Conservation (phyloP, 106 monocot genomes). For the Allium sativum region DNA sequence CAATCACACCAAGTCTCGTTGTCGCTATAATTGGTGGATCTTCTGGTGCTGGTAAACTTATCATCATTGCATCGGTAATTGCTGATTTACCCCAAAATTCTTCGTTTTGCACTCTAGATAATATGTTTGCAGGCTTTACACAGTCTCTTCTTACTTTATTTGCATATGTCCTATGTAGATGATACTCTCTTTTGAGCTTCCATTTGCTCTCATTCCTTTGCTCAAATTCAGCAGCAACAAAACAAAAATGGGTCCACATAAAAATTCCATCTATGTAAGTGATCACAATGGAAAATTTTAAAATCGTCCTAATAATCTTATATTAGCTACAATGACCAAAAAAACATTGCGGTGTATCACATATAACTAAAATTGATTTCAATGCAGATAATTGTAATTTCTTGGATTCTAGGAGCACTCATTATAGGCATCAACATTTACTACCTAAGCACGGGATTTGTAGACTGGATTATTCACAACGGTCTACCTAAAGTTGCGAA, state of each 20-base stretch:
- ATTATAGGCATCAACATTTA: constrained; percentile 75
- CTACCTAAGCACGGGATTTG: constrained; percentile 56
- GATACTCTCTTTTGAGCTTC: constrained; percentile 81
- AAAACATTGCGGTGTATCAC: too few species aligned
- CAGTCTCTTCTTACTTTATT: neutral
- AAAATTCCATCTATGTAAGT: constrained; percentile 71
- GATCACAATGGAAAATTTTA: too few species aligned
- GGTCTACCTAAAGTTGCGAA: constrained; percentile 44
- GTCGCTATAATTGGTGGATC: constrained; percentile 77
- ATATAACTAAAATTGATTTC: neutral
- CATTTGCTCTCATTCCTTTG: constrained; percentile 77
- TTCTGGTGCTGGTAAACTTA: constrained; percentile 61
- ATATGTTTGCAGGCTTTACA: too few species aligned
- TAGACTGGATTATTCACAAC: constrained; percentile 57
- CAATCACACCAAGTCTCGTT: constrained; percentile 66
- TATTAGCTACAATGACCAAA: too few species aligned
- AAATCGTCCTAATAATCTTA: too few species aligned
- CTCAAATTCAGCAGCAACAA: constrained; percentile 74
- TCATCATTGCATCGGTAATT: constrained; percentile 73
- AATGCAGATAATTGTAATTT: constrained; percentile 49
- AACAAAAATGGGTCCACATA: constrained; percentile 74
- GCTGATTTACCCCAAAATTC: neutral
- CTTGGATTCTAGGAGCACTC: constrained; percentile 52
- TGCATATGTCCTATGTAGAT: constrained; percentile 29
- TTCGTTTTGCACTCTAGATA: neutral